Percentiles rank a stretch among this genome's conserved stretches.
phyloP scores from a whole-genome alignment of 306 rosid genomes.

The Myrica gale region DNA sequence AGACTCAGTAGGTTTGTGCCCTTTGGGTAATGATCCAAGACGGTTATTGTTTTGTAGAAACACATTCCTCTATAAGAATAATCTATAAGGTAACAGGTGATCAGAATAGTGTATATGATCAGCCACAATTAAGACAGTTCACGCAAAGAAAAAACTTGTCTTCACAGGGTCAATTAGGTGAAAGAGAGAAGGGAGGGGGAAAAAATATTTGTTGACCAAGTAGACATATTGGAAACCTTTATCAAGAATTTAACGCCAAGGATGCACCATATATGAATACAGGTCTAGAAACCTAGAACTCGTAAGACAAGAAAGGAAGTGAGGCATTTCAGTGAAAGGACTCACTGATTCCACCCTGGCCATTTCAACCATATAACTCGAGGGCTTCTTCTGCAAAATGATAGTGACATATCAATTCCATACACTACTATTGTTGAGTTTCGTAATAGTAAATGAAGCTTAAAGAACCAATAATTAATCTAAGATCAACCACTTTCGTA shows the following conservation, averaged over 20 bases:
- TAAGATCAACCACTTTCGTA: constrained; percentile 9
- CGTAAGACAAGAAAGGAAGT: constrained; percentile 10
- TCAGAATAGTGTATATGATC: neutral
- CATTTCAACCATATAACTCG: constrained; percentile 84
- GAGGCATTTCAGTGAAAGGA: constrained; percentile 26
- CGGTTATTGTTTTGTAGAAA: neutral
- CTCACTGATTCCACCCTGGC: constrained; percentile 72
- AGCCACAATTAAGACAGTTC: neutral
- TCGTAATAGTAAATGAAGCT: constrained; percentile 17
- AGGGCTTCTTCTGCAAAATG: constrained; percentile 66
- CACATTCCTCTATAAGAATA: neutral
- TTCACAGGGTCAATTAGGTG: neutral
- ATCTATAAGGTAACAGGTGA: constrained; percentile 2
- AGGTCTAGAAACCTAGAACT: neutral
- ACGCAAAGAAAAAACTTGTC: neutral
- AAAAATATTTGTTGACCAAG: neutral
- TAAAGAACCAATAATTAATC: constrained; percentile 1
- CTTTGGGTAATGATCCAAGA: neutral
- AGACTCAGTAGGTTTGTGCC: constrained; percentile 1
- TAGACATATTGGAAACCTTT: neutral
- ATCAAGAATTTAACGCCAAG: neutral
- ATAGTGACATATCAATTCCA: constrained; percentile 27
- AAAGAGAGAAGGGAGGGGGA: neutral
- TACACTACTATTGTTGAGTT: constrained; percentile 14
- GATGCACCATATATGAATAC: neutral